phyloP scores from a whole-genome alignment of 371 early-diverging fungal genomes.

The Apophysomyces variabilis region DNA sequence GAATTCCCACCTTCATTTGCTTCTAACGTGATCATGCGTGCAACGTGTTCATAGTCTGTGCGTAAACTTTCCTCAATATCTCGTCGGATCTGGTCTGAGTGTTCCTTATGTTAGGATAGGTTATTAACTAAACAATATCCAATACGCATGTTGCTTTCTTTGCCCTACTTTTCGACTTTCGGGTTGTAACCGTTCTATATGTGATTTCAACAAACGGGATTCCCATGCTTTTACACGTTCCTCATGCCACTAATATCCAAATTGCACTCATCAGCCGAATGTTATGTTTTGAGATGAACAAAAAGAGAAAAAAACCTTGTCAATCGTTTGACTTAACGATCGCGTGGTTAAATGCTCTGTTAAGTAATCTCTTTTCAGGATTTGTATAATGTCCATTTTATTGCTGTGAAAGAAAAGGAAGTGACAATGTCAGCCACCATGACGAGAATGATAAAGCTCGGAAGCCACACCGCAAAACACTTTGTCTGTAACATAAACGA shows the following conservation, averaged over 20 bases:
- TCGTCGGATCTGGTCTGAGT: neutral
- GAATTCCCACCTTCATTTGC: neutral
- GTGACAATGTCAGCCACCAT: slow-evolving; percentile 3
- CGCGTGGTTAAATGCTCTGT: neutral
- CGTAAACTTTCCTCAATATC: slow-evolving; percentile 16
- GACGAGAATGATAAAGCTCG: slow-evolving; percentile 7
- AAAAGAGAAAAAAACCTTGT: too few species aligned
- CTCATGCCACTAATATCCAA: neutral
- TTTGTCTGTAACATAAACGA: neutral
- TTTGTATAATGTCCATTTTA: slow-evolving; percentile 3
- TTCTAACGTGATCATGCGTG: neutral
- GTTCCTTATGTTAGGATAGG: neutral
- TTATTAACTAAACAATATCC: neutral
- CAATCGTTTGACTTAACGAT: neutral
- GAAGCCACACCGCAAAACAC: slow-evolving; percentile 1
- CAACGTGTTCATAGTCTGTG: slow-evolving; percentile 13
- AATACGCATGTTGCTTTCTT: neutral
- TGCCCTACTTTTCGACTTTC: neutral
- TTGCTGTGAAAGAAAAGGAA: neutral
- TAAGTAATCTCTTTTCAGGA: neutral
- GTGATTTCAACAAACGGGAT: neutral
- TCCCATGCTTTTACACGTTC: slow-evolving; percentile 2
- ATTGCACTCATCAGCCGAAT: too few species aligned
- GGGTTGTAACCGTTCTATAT: neutral
- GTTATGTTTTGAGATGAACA: too few species aligned